Conservation (phyloP, 495 filamentous ascomycete species). For the Neurospora tetrasperma region DNA sequence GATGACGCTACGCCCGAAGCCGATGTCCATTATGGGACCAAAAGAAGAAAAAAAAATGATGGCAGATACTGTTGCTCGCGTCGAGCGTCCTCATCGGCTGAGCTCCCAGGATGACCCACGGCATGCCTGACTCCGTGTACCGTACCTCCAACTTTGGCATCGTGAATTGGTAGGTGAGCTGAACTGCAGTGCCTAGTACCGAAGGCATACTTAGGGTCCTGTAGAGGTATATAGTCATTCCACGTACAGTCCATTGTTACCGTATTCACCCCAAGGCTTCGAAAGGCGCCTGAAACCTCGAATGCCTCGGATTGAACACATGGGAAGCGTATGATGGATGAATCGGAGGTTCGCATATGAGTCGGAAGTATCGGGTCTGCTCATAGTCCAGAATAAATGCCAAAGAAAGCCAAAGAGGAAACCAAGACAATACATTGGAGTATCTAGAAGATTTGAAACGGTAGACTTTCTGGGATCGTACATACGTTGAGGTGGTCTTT, state of each 20-base stretch:
- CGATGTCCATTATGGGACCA: background rate
- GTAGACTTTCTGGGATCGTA: background rate
- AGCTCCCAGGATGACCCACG: background rate
- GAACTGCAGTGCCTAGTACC: background rate
- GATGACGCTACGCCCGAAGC: background rate
- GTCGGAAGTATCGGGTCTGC: background rate
- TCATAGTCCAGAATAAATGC: background rate
- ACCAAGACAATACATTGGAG: background rate
- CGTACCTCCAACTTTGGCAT: background rate
- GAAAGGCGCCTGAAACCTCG: background rate
- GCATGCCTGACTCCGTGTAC: background rate
- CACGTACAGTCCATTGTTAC: background rate
- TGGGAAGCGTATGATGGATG: background rate
- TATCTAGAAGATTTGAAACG: background rate
- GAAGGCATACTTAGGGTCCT: background rate
- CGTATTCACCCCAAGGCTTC: background rate
- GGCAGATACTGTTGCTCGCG: background rate
- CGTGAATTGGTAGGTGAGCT: background rate
- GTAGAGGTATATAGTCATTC: background rate
- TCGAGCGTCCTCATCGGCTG: background rate
- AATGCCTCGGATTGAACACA: background rate
- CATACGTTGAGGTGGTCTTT: background rate
- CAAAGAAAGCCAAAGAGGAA: background rate
- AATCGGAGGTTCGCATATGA: background rate
- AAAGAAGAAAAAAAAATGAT: background rate